Percentiles rank a stretch among this genome's conserved stretches.
Conservation (phyloP, 2,329 filamentous ascomycete genomes). For the Phialophora chinensis region DNA sequence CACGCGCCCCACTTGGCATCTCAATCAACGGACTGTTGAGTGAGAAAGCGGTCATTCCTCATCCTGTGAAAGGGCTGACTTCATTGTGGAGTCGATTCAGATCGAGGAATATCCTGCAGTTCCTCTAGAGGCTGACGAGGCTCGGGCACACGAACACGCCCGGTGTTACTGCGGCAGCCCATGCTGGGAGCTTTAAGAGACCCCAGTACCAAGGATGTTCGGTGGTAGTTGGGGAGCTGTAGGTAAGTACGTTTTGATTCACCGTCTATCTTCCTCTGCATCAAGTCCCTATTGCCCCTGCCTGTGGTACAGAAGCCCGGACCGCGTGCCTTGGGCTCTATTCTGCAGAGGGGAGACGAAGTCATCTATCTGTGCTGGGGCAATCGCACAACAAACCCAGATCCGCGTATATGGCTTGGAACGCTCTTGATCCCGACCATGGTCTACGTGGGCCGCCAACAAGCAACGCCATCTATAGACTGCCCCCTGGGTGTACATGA, state of each 20-base stretch:
- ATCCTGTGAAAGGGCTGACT: background rate
- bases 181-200: background rate
- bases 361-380: background rate
- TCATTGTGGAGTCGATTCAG: background rate
- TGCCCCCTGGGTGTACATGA: background rate
- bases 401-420: background rate
- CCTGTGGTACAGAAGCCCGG: background rate
- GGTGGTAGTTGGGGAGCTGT: conserved; percentile 10
- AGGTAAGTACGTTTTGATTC: background rate
- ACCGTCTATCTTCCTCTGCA: background rate
- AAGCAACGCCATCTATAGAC: background rate
- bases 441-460: background rate
- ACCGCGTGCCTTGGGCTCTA: background rate
- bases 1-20: background rate
- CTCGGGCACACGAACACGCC: background rate
- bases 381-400: background rate
- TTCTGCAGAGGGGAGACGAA: background rate
- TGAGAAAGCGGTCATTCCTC: background rate
- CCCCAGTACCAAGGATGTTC: conserved; percentile 2
- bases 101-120: background rate
- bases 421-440: background rate
- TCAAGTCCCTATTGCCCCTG: background rate
- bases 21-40: background rate
- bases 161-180: background rate
- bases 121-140: background rate